These are phyloP conservation scores for Xylaria nigripes DNA, from an alignment of 495 filamentous ascomycete species.

Conservation along the genomic window DNA sequence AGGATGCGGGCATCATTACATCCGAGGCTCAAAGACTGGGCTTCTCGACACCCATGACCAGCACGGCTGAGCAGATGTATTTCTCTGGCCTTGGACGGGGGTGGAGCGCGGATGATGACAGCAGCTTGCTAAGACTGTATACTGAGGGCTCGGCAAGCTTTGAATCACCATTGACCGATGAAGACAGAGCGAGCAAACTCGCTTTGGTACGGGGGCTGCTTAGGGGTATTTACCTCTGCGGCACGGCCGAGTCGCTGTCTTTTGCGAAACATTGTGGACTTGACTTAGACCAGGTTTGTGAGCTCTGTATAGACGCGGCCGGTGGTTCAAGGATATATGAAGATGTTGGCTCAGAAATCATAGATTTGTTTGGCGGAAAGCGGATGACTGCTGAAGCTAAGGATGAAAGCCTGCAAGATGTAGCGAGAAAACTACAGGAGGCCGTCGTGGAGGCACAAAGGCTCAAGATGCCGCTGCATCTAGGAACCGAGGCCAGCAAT, in stretches of 20 bases:
- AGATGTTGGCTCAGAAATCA: conserved; percentile 49
- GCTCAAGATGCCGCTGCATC: conserved; percentile 32
- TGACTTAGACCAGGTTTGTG: conserved; percentile 56
- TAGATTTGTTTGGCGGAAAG: conserved; percentile 30
- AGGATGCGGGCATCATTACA: conserved; percentile 76
- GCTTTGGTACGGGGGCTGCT: conserved; percentile 53
- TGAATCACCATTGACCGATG: not conserved
- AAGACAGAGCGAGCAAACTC: conserved; percentile 32
- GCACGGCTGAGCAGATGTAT: conserved; percentile 65
- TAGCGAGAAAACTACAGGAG: conserved; percentile 39
- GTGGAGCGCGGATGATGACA: conserved; percentile 60
- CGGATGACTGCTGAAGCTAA: conserved; percentile 10
- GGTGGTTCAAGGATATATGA: conserved; percentile 56
- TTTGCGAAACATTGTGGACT: conserved; percentile 56
- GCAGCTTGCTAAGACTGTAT: conserved; percentile 59
- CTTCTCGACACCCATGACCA: conserved; percentile 63
- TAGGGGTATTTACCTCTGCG: conserved; percentile 55
- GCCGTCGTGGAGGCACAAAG: conserved; percentile 46
- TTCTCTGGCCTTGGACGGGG: conserved; percentile 51
- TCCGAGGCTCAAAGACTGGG: conserved; percentile 50
- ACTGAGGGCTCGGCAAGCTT: conserved; percentile 23
- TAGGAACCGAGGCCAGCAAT: conserved; percentile 32
- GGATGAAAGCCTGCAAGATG: conserved; percentile 27
- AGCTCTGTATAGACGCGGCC: conserved; percentile 62
- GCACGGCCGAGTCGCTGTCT: conserved; percentile 56